Evolutionary conservation across 352 stramenopile species (phyloP), one percentile per base, ranked within the genome.

Genomic region (Globisporangium cylindrosporum): DNA sequence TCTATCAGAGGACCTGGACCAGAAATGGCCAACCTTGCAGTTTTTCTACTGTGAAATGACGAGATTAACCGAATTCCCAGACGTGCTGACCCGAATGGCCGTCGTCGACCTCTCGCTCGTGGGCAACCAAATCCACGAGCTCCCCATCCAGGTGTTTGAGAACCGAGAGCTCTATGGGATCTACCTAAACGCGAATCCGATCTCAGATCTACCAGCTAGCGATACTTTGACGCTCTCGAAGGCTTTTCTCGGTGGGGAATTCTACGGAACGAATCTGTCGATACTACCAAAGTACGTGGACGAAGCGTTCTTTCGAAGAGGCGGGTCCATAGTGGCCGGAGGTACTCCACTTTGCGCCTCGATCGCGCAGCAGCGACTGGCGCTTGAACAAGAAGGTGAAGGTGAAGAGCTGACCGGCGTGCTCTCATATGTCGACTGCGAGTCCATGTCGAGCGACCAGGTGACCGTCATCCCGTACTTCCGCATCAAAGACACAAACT

Each of bases 1-100:
- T 1, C 25, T 88, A 14, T 74, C 81, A 0, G 65, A 77, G 4
- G 63, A 87, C 63, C 53, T 90, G 0, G 66, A 81, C 34, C 38
- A 63, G 20, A 74, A 71, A n/a, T 89, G 76, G 72, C 57, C 71
- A 4, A 43, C 20, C 7, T 34, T 38, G 34, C 51, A 24, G 41
- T 64, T 58, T 48, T 64, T 69, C 27, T 69, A 69, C 64, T 62
- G 54, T n/a, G 64, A 69, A n/a, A 56, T 58, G 53, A 15, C 27
- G 2, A n/a, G 32, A 6, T 12, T 69, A 22, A 63, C 34, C 6
- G 41, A 54, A 6, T 62, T 69, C 55, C 55, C 55, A 24, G 25
- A 15, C 5, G 41, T 48, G 8, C 64, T 69, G 8, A n/a, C 57
- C 3, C 57, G 57, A 10, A 34, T 64, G 38, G 18, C 14, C 8